Evolutionary conservation across 163 green algal genomes (phyloP).

Genomic region (Prototheca wickerhamii): DNA sequence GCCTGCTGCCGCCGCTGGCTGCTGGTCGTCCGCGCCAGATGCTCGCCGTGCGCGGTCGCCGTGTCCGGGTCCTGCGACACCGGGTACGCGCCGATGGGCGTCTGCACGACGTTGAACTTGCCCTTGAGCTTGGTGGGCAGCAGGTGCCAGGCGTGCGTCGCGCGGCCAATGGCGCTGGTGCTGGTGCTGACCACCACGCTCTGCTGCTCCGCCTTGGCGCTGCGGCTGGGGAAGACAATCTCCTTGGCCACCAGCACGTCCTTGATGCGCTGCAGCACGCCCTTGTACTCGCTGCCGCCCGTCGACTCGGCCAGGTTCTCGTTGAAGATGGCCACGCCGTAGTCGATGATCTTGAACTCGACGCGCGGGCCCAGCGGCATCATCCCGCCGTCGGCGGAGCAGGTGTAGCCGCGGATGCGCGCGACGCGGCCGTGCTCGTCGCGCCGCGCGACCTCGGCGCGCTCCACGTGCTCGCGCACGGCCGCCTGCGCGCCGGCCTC

Average conservation of each 20-base stretch:
- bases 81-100: conserved; percentile 5
- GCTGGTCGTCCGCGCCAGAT: neutral
- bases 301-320: conserved; percentile 8
- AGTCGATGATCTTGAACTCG: conserved; percentile 37
- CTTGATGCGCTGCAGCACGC: conserved; percentile 5
- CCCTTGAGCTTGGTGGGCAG: conserved; percentile 10
- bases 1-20: no score
- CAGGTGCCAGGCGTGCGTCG: conserved; percentile 13
- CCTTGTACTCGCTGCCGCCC: neutral
- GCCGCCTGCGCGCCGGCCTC: neutral
- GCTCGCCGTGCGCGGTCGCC: neutral
- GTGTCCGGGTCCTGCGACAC: neutral
- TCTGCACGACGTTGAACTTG: conserved; percentile 14
- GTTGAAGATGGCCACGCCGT: conserved; percentile 21
- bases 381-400: neutral
- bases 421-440: neutral
- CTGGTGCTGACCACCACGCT: neutral
- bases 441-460: neutral
- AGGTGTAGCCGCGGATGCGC: conserved; percentile 5
- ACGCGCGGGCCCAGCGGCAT: conserved; percentile 14
- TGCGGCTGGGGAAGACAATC: conserved; percentile 4
- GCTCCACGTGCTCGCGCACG: neutral
- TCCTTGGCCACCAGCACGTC: conserved; percentile 8
- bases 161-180: neutral
- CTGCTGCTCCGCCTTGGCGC: neutral